These are phyloP conservation scores for Musa acuminata DNA, from an alignment of 176 grass and related monocot genomes.

Conservation along the genomic window DNA sequence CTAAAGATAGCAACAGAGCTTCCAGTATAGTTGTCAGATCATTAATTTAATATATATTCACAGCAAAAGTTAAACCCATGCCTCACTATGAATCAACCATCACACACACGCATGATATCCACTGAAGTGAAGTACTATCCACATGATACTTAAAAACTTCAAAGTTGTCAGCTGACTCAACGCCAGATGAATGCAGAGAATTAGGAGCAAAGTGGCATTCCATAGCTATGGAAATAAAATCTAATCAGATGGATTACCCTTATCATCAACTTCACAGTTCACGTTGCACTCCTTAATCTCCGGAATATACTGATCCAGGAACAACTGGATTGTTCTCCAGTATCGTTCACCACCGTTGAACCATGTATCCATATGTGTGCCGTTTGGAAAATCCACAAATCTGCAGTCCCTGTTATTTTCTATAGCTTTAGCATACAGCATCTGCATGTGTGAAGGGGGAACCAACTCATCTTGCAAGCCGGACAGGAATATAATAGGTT, in stretches of 20 bases:
- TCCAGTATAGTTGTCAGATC: background rate
- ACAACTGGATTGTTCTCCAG: constrained; percentile 86
- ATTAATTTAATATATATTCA: background rate
- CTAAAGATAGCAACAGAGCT: background rate
- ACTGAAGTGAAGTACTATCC: no score
- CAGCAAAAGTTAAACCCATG: background rate
- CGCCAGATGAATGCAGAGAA: background rate
- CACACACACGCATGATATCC: no score
- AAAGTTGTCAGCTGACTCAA: background rate
- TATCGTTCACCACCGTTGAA: constrained; percentile 76
- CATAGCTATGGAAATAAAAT: background rate
- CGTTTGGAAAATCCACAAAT: constrained; percentile 95
- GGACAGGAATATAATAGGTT: constrained; percentile 91
- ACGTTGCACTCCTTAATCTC: constrained; percentile 32
- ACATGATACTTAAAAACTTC: background rate
- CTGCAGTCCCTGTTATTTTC: constrained; percentile 52
- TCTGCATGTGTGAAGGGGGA: constrained; percentile 74
- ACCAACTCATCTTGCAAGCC: constrained; percentile 96
- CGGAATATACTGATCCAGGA: constrained; percentile 50
- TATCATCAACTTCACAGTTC: constrained; percentile 32
- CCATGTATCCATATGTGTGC: constrained; percentile 99
- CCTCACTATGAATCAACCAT: background rate
- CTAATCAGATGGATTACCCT: constrained; percentile 33
- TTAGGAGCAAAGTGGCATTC: background rate
- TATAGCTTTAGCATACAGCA: constrained; percentile 56